These are phyloP conservation scores for Sarocladiaceae sp. DNA, from an alignment of 2,329 filamentous ascomycete genomes.

Conservation along the genomic window DNA sequence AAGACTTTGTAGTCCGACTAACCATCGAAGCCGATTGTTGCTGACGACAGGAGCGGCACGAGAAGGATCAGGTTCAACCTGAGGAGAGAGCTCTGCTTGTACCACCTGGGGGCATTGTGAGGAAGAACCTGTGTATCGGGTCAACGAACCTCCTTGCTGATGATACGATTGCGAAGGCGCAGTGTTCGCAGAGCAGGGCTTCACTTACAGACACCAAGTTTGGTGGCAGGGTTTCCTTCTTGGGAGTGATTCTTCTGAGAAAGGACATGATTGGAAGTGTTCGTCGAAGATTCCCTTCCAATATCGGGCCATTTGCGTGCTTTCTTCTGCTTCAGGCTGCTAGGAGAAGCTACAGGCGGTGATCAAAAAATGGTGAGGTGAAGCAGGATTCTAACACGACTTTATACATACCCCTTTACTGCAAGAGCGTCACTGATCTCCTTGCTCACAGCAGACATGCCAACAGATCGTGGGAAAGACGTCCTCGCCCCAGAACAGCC, in stretches of 20 bases:
- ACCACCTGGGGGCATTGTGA: background rate
- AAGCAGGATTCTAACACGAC: background rate
- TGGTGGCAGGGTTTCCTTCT: background rate
- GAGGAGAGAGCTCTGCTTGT: background rate
- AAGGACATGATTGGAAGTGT: background rate
- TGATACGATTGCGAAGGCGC: background rate
- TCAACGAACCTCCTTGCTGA: background rate
- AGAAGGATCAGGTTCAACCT: background rate
- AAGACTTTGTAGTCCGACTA: too few species aligned
- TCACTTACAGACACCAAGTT: background rate
- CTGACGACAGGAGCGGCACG: too few species aligned
- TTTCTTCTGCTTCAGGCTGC: background rate
- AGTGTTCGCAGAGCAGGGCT: background rate
- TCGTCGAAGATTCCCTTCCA: background rate
- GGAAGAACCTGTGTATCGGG: background rate
- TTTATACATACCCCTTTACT: background rate
- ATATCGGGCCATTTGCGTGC: background rate
- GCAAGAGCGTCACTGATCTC: background rate
- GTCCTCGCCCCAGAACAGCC: background rate
- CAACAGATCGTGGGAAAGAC: background rate
- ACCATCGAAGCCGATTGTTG: too few species aligned
- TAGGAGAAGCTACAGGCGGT: background rate
- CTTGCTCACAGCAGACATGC: background rate
- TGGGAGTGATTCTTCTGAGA: background rate
- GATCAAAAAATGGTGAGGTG: background rate